Conservation (phyloP, 2,329 filamentous ascomycete species). For the Keithomyces neogunnii region DNA sequence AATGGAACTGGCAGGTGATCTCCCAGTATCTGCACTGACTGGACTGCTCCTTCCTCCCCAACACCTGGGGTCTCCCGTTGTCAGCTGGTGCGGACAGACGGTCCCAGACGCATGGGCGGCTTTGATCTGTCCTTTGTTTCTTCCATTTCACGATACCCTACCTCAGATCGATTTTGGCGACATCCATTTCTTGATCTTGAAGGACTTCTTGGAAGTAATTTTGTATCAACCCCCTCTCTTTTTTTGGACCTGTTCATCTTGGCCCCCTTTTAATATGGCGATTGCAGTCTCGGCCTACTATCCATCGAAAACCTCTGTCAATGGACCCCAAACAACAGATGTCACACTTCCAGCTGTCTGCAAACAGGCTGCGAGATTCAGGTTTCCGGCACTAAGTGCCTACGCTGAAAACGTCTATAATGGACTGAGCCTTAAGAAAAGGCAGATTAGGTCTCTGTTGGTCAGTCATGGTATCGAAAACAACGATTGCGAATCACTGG, state of each 20-base stretch:
- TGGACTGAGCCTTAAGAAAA: not conserved
- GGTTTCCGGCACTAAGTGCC: not conserved
- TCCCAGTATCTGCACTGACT: not conserved
- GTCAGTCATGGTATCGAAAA: conserved; percentile 13
- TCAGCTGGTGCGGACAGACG: not conserved
- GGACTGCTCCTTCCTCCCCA: not conserved
- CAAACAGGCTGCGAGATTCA: not conserved
- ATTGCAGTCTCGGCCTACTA: conserved; percentile 15
- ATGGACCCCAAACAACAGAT: not conserved
- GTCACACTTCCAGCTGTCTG: not conserved
- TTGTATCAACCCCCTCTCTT: conserved; percentile 13
- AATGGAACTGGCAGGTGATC: not conserved
- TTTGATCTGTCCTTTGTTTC: conserved; percentile 16
- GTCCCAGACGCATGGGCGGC: conserved; percentile 1
- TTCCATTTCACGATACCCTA: conserved; percentile 28
- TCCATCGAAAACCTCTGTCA: conserved; percentile 12
- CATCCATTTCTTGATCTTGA: not conserved
- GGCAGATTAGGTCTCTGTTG: conserved; percentile 10
- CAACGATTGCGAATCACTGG: not conserved
- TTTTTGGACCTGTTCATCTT: conserved; percentile 22
- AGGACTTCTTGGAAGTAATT: conserved; percentile 31
- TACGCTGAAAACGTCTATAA: not conserved
- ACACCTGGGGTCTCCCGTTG: conserved; percentile 8
- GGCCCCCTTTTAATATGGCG: conserved; percentile 24
- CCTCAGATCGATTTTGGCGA: conserved; percentile 24